phyloP scores from a whole-genome alignment of 768 basidiomycete genomes.

The Amyloporia xantha region DNA sequence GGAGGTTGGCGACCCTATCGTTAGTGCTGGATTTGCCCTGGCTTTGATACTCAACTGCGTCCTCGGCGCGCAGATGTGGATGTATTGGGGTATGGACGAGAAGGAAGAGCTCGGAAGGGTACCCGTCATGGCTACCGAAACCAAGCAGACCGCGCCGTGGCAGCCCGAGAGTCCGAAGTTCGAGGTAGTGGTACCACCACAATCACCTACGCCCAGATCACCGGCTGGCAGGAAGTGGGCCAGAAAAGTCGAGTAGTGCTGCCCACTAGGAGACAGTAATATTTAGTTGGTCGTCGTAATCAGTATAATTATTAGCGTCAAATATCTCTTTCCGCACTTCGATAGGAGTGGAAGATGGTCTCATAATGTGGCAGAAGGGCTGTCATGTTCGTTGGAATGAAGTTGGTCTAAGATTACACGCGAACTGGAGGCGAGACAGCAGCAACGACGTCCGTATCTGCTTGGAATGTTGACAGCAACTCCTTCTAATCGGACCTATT shows the following conservation, averaged over 20 bases:
- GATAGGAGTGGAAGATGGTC: too few species aligned
- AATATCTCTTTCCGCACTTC: too few species aligned
- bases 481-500: too few species aligned
- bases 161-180: conserved; percentile 21
- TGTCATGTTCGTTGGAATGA: too few species aligned
- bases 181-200: conserved; percentile 38
- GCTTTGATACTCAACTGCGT: conserved; percentile 78
- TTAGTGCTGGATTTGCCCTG: conserved; percentile 78
- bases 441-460: too few species aligned
- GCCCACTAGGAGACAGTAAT: too few species aligned
- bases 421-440: too few species aligned
- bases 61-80: conserved; percentile 79
- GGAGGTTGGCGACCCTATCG: conserved; percentile 78
- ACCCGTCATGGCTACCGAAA: conserved; percentile 15
- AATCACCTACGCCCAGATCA: conserved; percentile 36
- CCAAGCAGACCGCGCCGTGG: conserved; percentile 16
- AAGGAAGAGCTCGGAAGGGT: conserved; percentile 22
- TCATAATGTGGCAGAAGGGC: too few species aligned
- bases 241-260: conserved; percentile 57
- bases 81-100: conserved; percentile 67
- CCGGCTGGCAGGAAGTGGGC: conserved; percentile 63
- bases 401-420: too few species aligned
- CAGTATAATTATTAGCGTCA: too few species aligned
- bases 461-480: too few species aligned
- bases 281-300: too few species aligned